A percentile compares a stretch with the other conserved stretches of the same genome.
Evolutionary conservation across 2,329 filamentous ascomycete genomes (phyloP).

Genomic region (Aspergillus eucalypticola): DNA sequence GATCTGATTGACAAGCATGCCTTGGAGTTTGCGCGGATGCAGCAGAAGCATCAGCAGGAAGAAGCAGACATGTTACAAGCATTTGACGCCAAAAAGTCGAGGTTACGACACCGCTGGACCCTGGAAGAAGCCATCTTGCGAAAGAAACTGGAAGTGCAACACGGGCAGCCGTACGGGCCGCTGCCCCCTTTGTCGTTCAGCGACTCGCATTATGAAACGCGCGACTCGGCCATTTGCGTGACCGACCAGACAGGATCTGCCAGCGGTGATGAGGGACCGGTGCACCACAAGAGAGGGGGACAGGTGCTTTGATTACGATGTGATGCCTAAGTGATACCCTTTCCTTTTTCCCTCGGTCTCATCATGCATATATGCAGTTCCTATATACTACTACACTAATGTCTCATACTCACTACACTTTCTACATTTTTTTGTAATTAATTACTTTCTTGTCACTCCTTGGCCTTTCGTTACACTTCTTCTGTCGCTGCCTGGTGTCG

Average conservation of each 20-base stretch:
- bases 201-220: constrained; percentile 26
- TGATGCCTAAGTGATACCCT: constrained; percentile 30
- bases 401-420: not conserved
- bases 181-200: constrained; percentile 41
- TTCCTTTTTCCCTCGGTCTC: constrained; percentile 17
- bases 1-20: constrained; percentile 36
- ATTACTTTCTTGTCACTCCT: not conserved
- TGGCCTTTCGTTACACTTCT: not conserved
- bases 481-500: constrained; percentile 6
- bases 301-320: constrained; percentile 24
- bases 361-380: constrained; percentile 18
- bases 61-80: constrained; percentile 32
- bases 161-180: constrained; percentile 39
- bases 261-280: constrained; percentile 19
- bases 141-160: constrained; percentile 39
- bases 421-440: constrained; percentile 21
- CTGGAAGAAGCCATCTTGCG: constrained; percentile 46
- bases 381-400: not conserved
- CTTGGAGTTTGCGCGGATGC: constrained; percentile 35
- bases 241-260: constrained; percentile 15
- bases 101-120: constrained; percentile 42
- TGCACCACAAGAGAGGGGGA: constrained; percentile 19
- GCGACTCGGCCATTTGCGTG: constrained; percentile 33
- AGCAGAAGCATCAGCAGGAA: constrained; percentile 36
- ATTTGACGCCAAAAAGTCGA: constrained; percentile 37